Conservation (phyloP, 78 protist genomes). For the Anaeramoeba ignava region DNA sequence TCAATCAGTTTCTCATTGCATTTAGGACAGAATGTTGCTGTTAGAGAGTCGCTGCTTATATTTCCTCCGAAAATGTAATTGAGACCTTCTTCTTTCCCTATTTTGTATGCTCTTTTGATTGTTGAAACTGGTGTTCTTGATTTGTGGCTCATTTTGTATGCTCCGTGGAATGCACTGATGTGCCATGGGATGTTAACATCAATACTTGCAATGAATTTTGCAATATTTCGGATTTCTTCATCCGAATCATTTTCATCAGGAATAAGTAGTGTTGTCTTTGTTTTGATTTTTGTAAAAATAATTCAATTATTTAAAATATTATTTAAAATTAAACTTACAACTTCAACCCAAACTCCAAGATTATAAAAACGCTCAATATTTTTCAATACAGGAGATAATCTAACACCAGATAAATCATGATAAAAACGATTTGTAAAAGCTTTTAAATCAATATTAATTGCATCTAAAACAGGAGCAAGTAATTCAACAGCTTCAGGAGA, state of each 20-base stretch:
- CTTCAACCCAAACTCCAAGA: not conserved
- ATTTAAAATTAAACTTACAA: no score
- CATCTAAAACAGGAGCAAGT: slow-evolving; percentile 18
- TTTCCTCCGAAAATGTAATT: slow-evolving; percentile 27
- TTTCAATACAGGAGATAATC: not conserved
- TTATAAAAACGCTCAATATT: not conserved
- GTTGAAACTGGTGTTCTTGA: slow-evolving; percentile 25
- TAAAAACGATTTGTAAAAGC: slow-evolving; percentile 3
- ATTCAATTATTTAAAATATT: no score
- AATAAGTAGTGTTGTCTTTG: slow-evolving; percentile 40
- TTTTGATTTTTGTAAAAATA: no score
- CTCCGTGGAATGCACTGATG: slow-evolving; percentile 41
- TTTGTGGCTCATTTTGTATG: slow-evolving; percentile 10
- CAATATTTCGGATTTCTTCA: slow-evolving; percentile 16
- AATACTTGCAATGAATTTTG: slow-evolving; percentile 15
- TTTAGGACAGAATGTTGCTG: not conserved
- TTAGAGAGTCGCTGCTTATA: not conserved
- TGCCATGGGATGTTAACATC: slow-evolving; percentile 29
- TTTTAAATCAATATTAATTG: slow-evolving; percentile 45
- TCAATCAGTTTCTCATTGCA: slow-evolving; percentile 4
- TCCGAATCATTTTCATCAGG: slow-evolving; percentile 36
- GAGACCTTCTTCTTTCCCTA: slow-evolving; percentile 26
- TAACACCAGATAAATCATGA: slow-evolving; percentile 2
- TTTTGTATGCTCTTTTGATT: slow-evolving; percentile 8
- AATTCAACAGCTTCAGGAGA: not conserved